Percentiles rank a stretch among this genome's conserved stretches.
Conservation (phyloP, 768 basidiomycete species). For the Russula earlei region DNA sequence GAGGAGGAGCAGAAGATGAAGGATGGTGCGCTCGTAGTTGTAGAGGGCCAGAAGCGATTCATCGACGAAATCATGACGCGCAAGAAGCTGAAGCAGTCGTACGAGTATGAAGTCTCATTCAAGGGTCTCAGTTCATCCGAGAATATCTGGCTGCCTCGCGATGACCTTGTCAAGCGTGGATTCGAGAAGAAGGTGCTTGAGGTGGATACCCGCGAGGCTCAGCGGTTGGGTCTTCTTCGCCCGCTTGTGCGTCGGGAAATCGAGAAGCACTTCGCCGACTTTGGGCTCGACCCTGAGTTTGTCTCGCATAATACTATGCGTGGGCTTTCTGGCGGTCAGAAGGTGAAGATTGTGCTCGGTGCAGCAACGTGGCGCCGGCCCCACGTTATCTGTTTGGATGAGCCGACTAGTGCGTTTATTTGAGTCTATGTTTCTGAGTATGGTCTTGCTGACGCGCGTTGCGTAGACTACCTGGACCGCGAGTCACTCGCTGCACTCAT, state of each 20-base stretch:
- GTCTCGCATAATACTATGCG: slow-evolving; percentile 99
- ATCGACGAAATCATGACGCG: slow-evolving; percentile 87
- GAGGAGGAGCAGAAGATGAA: slow-evolving; percentile 95
- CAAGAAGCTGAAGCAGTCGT: slow-evolving; percentile 99
- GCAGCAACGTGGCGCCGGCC: slow-evolving; percentile 99
- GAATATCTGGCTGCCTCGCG: slow-evolving; percentile 96
- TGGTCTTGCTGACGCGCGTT: slow-evolving; percentile 10
- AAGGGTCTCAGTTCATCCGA: slow-evolving; percentile 92
- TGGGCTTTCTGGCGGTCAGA: slow-evolving; percentile 96
- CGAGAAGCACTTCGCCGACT: slow-evolving; percentile 98
- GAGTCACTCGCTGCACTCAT: slow-evolving; percentile 99
- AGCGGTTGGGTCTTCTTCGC: slow-evolving; percentile 87
- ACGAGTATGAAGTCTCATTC: slow-evolving; percentile 97
- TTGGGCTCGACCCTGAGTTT: slow-evolving; percentile 98
- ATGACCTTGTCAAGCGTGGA: slow-evolving; percentile 95
- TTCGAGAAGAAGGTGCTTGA: slow-evolving; percentile 99
- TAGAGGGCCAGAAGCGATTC: slow-evolving; percentile 90
- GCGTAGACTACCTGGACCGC: slow-evolving; percentile 94
- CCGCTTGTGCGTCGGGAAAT: slow-evolving; percentile 98
- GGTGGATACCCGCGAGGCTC: slow-evolving; percentile 95
- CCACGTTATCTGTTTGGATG: slow-evolving; percentile 94
- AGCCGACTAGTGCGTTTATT: slow-evolving; percentile 69
- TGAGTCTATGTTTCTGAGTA: background rate
- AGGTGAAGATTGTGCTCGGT: slow-evolving; percentile 98
- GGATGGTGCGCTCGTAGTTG: slow-evolving; percentile 75